Evolutionary conservation across 2,329 filamentous ascomycete genomes (phyloP), one percentile per base, ranked within the genome.

Genomic region (Ophiosphaerella korrae): DNA sequence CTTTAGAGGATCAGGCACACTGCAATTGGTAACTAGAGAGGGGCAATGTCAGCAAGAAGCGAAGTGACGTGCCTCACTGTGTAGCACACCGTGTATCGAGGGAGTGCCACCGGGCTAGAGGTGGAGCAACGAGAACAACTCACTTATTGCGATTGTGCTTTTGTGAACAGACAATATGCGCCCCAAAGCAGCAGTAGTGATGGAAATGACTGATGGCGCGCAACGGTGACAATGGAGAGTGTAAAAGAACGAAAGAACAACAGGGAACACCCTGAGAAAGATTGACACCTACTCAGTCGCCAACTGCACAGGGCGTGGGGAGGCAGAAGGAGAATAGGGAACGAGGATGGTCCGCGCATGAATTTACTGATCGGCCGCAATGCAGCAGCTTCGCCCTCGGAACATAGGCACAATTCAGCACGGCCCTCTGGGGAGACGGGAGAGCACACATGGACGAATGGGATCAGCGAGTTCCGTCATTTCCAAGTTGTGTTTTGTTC

Each of bases 401-500:
- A 53, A 60, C 55, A 55, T 58, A 59, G 52, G 62, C 62, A 70
- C 52, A 66, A 64, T 45, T 55, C 56, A 52, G 66, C 61, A 67
- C 56, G 59, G 67, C 55, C 61, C 60, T 63, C 53, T 66, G 62
- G 60, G 62, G 62, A 65, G 56, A 55, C 64, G 64, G 64, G 47
- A 64, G 57, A 35, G 52, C 48, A 42, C 51, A 43, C 42, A 47
- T 47, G 54, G 57, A 56, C 67, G 61, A 70, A 69, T 71, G 55
- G 56, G 45, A 56, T 57, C 51, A 51, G 63, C 57, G 50, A 37
- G 48, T 57, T 58, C 61, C 63, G 56, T 54, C 54, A 55, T 57
- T 56, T 57, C 55, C 53, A 57, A 63, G 58, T 62, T 63, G 57
- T 68, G 67, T 68, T 68, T 69, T 68, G 67, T 57, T 60, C 57